A percentile compares a stretch with the other conserved stretches of the same genome.
phyloP scores from a whole-genome alignment of 2,329 filamentous ascomycete genomes.

The Diaporthe eres region DNA sequence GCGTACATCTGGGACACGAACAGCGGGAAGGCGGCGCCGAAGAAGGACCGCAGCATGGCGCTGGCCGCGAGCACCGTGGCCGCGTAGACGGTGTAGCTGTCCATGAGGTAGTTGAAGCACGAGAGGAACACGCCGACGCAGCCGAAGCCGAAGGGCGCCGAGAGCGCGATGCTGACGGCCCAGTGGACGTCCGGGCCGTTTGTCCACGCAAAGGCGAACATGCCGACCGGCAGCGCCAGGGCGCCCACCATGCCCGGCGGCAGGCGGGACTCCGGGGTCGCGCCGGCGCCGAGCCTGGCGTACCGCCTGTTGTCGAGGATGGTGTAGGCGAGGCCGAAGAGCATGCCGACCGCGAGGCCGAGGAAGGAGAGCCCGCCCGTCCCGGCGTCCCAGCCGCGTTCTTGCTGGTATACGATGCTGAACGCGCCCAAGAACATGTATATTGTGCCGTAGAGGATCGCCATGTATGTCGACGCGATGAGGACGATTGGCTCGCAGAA shows the following conservation, averaged over 20 bases:
- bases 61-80: constrained; percentile 82
- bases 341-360: constrained; percentile 75
- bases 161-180: constrained; percentile 53
- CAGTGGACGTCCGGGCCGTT: constrained; percentile 48
- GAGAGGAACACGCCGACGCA: constrained; percentile 75
- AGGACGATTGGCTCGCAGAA: constrained; percentile 77
- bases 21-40: constrained; percentile 80
- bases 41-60: constrained; percentile 79
- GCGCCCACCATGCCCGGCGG: constrained; percentile 72
- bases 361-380: constrained; percentile 73
- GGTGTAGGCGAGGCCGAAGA: constrained; percentile 64
- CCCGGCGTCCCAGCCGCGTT: constrained; percentile 69
- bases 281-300: constrained; percentile 50
- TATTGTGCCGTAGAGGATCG: constrained; percentile 68
- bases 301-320: constrained; percentile 69
- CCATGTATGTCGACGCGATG: constrained; percentile 74
- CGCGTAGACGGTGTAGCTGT: constrained; percentile 81
- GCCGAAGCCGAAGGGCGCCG: constrained; percentile 57
- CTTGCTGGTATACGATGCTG: constrained; percentile 73
- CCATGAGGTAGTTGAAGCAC: constrained; percentile 76
- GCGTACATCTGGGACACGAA: constrained; percentile 75
- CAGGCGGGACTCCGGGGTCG: constrained; percentile 74
- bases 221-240: constrained; percentile 48
- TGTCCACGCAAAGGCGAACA: constrained; percentile 34
- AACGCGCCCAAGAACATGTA: constrained; percentile 69